Evolutionary conservation across 2,329 filamentous ascomycete species (phyloP).

Genomic region (Camptophora hylomeconis): DNA sequence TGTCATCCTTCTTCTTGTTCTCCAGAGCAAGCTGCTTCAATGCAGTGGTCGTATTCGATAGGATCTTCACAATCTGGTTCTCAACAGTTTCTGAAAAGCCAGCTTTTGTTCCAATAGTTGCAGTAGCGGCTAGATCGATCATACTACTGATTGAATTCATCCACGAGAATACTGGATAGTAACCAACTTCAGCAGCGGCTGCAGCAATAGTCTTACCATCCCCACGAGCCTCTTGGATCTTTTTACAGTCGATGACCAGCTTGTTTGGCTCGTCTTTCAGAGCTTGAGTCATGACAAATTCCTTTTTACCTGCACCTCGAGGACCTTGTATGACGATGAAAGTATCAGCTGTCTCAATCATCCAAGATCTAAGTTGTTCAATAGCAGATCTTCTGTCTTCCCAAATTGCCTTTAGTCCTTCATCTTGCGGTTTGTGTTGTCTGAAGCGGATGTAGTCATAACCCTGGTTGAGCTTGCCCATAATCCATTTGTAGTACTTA

Average conservation of each 20-base stretch:
- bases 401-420: constrained; percentile 70
- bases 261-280: constrained; percentile 59
- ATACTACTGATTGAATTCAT: constrained; percentile 89
- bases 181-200: constrained; percentile 73
- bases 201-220: constrained; percentile 75
- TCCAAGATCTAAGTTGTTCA: constrained; percentile 68
- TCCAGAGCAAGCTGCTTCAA: constrained; percentile 66
- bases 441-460: constrained; percentile 31
- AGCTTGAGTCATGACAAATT: constrained; percentile 75
- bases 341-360: constrained; percentile 77
- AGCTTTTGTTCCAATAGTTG: constrained; percentile 85
- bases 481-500: constrained; percentile 62
- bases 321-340: constrained; percentile 92
- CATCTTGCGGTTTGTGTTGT: constrained; percentile 43
- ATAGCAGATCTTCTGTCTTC: constrained; percentile 74
- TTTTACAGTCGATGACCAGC: constrained; percentile 82
- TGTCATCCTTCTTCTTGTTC: constrained; percentile 56
- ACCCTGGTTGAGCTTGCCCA: constrained; percentile 42
- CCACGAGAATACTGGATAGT: constrained; percentile 89
- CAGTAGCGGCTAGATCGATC: constrained; percentile 82
- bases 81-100: constrained; percentile 90
- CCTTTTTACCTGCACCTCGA: constrained; percentile 78
- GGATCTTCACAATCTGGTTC: constrained; percentile 76
- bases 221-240: constrained; percentile 78
- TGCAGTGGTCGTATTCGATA: constrained; percentile 68